Base-by-base conservation (phyloP, 768 basidiomycete genomes). In the Xerocomus brunneocitrinus region DNA sequence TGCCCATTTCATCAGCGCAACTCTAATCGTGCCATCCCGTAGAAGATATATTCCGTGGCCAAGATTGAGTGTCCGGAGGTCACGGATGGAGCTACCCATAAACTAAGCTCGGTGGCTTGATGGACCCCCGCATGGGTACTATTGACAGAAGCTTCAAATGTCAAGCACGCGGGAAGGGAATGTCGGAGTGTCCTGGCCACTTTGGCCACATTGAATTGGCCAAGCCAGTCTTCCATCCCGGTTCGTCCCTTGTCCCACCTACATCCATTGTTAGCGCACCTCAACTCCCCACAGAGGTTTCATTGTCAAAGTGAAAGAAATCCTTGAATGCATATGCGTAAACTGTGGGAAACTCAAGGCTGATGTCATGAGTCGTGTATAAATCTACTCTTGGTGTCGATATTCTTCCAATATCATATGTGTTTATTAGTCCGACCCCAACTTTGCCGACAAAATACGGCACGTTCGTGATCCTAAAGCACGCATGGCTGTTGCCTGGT, bases 81-180 rank as follows among this genome's bases (percentile, higher is more conserved):
- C 55, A 95, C 95, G 87, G 97, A 99, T 63, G 97, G 98, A 70
- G 74, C 85, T 19, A 91, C 85, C 1, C 89, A 88, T 65, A 89
- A 86, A 66, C 90, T 91, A 98, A 97, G 75, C 76, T 84, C 27
- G 94, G 93, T 45, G 97, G 97, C 43, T 76, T 99, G 66, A 95
- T 95, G 89, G 97, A 99, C 74, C 92, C 95, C 47, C 84, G 92
- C 55, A 92, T 98, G 89, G 97, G 97, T 38, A 99, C 93, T 30
- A 95, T 95, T 63, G 93, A 95, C 77, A 80, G 93, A 61, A 94
- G 94, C 70, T 95, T 95, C 76, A 98, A 98, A 76, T 99, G 97
- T 70, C 94, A 98, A 77, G 98, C 97, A 28, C 98, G 97, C 70
- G 95, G 94, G 60, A 97, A 99, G 79, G 95, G 95, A n/a, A 98